phyloP scores from a whole-genome alignment of 179 eudicot genomes.

The Beta macrorhiza region DNA sequence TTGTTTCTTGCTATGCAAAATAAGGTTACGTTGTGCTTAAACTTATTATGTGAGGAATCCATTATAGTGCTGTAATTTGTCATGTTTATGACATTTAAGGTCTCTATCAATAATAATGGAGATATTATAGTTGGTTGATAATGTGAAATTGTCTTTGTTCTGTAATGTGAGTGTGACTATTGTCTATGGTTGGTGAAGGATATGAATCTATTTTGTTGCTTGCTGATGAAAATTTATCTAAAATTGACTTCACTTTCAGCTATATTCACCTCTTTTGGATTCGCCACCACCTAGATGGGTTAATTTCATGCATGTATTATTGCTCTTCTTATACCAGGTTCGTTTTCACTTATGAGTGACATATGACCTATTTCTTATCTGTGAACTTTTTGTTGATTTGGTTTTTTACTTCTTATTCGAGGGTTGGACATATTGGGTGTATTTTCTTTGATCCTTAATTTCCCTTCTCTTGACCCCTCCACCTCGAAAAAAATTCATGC shows the following conservation, averaged over 20 bases:
- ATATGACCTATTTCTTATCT: not conserved
- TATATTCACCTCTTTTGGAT: conserved; percentile 92
- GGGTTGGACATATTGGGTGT: not conserved
- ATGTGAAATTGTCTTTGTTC: conserved; percentile 2
- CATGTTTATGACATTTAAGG: too few relatives aligned
- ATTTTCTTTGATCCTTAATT: not conserved
- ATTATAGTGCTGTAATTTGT: too few relatives aligned
- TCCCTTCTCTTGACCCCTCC: not conserved
- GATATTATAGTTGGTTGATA: not conserved
- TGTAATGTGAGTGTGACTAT: too few relatives aligned
- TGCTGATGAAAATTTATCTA: not conserved
- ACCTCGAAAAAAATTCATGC: not conserved
- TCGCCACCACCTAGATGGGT: conserved; percentile 99
- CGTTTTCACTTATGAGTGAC: conserved; percentile 18
- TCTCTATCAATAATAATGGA: too few relatives aligned
- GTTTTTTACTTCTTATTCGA: too few relatives aligned
- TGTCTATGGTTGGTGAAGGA: not conserved
- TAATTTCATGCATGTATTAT: conserved; percentile 82
- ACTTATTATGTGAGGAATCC: too few relatives aligned
- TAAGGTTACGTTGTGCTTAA: too few relatives aligned
- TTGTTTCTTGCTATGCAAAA: too few relatives aligned
- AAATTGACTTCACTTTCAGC: conserved; percentile 40
- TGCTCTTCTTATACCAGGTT: conserved; percentile 95
- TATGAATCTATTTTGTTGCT: conserved; percentile 4
- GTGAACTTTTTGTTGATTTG: not conserved